phyloP scores from a whole-genome alignment of 805 yeast genomes.

The Cyberlindnera galapagoensis region DNA sequence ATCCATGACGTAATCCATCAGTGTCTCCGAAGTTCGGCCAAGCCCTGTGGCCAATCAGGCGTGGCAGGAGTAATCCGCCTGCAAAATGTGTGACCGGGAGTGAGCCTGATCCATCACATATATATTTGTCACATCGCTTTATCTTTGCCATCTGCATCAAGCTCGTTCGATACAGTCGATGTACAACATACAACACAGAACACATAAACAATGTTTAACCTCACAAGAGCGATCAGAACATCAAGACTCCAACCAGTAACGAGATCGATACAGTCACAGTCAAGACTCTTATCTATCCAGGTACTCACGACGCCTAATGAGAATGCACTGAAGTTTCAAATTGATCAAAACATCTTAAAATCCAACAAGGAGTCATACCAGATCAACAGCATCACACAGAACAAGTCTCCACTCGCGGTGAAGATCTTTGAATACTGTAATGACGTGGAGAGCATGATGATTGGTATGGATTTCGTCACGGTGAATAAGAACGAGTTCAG shows the following conservation, averaged over 20 bases:
- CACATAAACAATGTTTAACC: slow-evolving; percentile 1
- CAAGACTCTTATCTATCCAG: slow-evolving; percentile 26
- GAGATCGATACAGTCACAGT: background rate
- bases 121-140: no score
- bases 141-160: slow-evolving; percentile 2
- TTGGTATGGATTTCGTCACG: slow-evolving; percentile 69
- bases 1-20: no score
- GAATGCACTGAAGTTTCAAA: slow-evolving; percentile 62
- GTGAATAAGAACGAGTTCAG: slow-evolving; percentile 61
- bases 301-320: slow-evolving; percentile 67
- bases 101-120: background rate
- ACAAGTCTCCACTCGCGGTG: slow-evolving; percentile 56
- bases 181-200: background rate
- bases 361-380: slow-evolving; percentile 17
- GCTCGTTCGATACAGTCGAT: no score
- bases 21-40: slow-evolving; percentile 14
- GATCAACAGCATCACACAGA: slow-evolving; percentile 18
- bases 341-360: slow-evolving; percentile 28
- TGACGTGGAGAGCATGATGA: slow-evolving; percentile 65
- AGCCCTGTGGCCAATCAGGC: slow-evolving; percentile 8
- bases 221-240: background rate
- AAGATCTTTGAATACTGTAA: slow-evolving; percentile 45
- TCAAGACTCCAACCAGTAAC: slow-evolving; percentile 3
- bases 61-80: slow-evolving; percentile 2
- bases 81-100: background rate